Base-by-base conservation (phyloP, 1,284 basidiomycete genomes). In the Apiotrichum laibachii region DNA sequence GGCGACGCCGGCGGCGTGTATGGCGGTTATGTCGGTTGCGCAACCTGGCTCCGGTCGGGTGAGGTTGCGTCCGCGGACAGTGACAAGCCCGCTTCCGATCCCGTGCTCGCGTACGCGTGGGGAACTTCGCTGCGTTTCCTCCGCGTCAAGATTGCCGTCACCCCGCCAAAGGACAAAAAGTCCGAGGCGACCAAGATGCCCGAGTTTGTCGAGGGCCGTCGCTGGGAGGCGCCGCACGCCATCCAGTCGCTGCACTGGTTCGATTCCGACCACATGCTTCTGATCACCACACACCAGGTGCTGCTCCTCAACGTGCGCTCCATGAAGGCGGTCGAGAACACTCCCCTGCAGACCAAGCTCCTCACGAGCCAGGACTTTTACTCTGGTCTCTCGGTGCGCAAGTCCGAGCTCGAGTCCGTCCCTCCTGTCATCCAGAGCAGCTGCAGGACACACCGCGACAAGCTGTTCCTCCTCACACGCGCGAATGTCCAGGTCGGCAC, bases 31-130 rank as follows among this genome's bases (percentile, higher is more conserved):
- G 82, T 83, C 61, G 86, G 87, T 8, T 81, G 83, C 33, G 75
- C 92, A 40, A 85, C 86, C 0, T 96, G 92, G 92, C 89, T 86
- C 67, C 87, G 88, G 2, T 57, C 68, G 2, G 67, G 67, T 4
- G 67, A 69, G 35, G 63, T 68, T 4, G 43, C 50, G 2, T 19
- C 52, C 10, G 53, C 53, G 3, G 21, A 19, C 8, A 44, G 43
- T 11, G 56, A 60, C 26, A 31, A 19, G 2, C 49, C 55, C 11
- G 52, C 59, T 1, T 65, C 71, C n/a, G 76, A 80, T 56, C 92
- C 92, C 1, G 79, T 85, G 26, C 80, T 96, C 15, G 89, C 86
- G 0, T 94, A 88, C 70, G 86, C 88, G 0, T 96, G 92, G 92
- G 91, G 87, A 0, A 81, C 80, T 53, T 81, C 77, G 0, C 69